These are phyloP conservation scores for Simplicillium aogashimaense DNA, from an alignment of 2,329 filamentous ascomycete genomes.

Conservation along the genomic window DNA sequence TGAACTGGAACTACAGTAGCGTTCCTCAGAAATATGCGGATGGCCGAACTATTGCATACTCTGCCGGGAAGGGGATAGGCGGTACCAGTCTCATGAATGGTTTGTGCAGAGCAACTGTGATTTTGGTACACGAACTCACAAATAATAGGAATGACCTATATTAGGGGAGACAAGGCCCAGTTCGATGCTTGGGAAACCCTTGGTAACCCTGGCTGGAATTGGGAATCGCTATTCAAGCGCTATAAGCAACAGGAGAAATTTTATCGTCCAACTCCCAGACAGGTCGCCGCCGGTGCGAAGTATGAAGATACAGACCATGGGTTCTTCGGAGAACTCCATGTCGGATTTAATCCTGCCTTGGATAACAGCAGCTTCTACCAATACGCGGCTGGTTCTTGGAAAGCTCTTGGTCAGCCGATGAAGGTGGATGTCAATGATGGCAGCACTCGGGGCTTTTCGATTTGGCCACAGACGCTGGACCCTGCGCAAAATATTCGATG, in stretches of 20 bases:
- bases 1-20: conserved; percentile 25
- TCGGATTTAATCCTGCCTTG: conserved; percentile 24
- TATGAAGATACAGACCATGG: conserved; percentile 25
- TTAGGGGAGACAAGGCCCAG: conserved; percentile 29
- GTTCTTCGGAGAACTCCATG: conserved; percentile 20
- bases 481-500: conserved; percentile 22
- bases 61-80: conserved; percentile 26
- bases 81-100: conserved; percentile 31
- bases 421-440: conserved; percentile 29
- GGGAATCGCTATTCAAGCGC: conserved; percentile 33
- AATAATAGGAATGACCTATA: conserved; percentile 32
- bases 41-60: conserved; percentile 21
- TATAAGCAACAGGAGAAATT: conserved; percentile 32
- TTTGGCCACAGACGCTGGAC: conserved; percentile 30
- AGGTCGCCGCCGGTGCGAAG: conserved; percentile 22
- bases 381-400: conserved; percentile 20
- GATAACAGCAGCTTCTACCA: conserved; percentile 20
- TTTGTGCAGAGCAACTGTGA: conserved; percentile 5
- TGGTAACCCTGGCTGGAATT: conserved; percentile 34
- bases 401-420: conserved; percentile 17
- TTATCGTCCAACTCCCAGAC: conserved; percentile 19
- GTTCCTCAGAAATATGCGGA: conserved; percentile 17
- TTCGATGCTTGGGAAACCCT: conserved; percentile 32
- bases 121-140: neutral
- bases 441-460: conserved; percentile 22